A percentile compares a stretch with the other conserved stretches of the same genome.
Evolutionary conservation across 1,139 yeast genomes (phyloP).

Genomic region (Candida smagusa): DNA sequence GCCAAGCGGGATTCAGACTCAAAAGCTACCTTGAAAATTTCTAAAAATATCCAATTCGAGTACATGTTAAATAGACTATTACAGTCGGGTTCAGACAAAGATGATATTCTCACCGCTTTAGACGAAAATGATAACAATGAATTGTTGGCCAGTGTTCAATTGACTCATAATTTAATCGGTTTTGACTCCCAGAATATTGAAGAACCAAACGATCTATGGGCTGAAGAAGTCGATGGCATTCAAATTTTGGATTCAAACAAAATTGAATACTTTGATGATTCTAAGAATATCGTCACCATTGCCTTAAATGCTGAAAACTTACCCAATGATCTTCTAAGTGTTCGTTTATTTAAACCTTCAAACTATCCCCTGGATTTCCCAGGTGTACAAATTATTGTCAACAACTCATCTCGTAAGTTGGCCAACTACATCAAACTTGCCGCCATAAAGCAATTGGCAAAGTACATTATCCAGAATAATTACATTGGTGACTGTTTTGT

Average conservation of each 20-base stretch:
- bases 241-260: conserved; percentile 45
- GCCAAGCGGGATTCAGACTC: conserved; percentile 46
- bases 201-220: conserved; percentile 57
- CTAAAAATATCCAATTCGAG: conserved; percentile 40
- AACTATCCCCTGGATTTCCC: conserved; percentile 60
- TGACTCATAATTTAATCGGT: conserved; percentile 43
- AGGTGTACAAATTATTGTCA: conserved; percentile 57
- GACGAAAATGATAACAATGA: conserved; percentile 44
- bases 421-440: conserved; percentile 78
- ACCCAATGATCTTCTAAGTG: conserved; percentile 31
- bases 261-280: conserved; percentile 17
- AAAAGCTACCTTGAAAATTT: conserved; percentile 45
- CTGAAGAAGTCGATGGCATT: conserved; percentile 73
- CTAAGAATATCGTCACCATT: conserved; percentile 27
- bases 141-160: conserved; percentile 45
- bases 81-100: conserved; percentile 69
- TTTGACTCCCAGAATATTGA: conserved; percentile 69
- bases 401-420: conserved; percentile 42
- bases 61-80: conserved; percentile 49
- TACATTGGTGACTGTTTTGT: conserved; percentile 69
- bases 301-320: conserved; percentile 31
- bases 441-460: conserved; percentile 47
- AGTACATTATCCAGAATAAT: conserved; percentile 35
- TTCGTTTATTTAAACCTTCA: conserved; percentile 51
- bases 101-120: conserved; percentile 54